These are phyloP conservation scores for Venturia asperata DNA, from an alignment of 2,329 filamentous ascomycete species.

Conservation along the genomic window DNA sequence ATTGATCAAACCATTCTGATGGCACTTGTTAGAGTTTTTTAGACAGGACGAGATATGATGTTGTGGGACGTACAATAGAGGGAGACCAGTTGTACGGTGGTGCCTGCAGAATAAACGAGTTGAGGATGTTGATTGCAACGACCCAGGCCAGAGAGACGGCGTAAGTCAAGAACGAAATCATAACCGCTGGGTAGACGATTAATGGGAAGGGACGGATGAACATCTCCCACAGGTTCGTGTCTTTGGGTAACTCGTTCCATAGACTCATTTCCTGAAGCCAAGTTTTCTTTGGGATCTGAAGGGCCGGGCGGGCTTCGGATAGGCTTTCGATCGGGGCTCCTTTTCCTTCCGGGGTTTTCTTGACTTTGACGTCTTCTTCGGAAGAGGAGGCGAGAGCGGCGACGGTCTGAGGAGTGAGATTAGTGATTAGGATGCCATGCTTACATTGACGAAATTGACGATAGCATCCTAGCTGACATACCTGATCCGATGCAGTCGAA, in stretches of 20 bases:
- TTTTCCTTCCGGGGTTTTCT: background rate
- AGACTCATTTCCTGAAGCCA: conserved; percentile 31
- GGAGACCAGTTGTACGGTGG: conserved; percentile 73
- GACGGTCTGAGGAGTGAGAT: background rate
- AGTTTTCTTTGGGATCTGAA: conserved; percentile 28
- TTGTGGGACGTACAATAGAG: conserved; percentile 41
- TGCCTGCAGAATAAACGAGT: conserved; percentile 70
- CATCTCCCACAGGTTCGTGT: conserved; percentile 63
- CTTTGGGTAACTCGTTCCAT: conserved; percentile 42
- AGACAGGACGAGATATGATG: too few species aligned
- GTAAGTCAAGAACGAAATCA: conserved; percentile 76
- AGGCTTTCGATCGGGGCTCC: conserved; percentile 20
- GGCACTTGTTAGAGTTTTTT: too few species aligned
- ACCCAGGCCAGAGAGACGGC: conserved; percentile 92
- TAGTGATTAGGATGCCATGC: background rate
- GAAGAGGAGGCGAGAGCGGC: background rate
- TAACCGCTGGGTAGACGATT: conserved; percentile 74
- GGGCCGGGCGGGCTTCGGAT: conserved; percentile 15
- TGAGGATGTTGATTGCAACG: conserved; percentile 79
- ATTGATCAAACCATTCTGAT: conserved; percentile 68
- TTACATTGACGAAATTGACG: background rate
- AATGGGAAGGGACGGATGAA: conserved; percentile 71
- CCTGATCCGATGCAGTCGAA: background rate
- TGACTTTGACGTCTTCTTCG: background rate
- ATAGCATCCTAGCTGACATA: background rate